Percentiles rank a stretch among this genome's conserved stretches.
phyloP scores from a whole-genome alignment of 73 alveolate genomes.

The Urostyla sp. region DNA sequence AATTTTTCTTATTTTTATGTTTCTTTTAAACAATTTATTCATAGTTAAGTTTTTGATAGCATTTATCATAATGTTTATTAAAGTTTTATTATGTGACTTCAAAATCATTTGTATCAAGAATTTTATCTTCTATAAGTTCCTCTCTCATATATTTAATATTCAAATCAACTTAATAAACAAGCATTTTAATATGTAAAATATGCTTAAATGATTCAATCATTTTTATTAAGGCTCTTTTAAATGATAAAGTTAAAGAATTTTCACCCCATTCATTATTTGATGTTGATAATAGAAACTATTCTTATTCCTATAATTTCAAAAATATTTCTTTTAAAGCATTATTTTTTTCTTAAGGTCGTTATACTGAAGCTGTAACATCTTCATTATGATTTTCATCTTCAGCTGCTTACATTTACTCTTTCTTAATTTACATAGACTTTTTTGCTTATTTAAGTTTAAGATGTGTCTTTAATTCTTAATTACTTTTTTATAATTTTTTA shows the following conservation, averaged over 20 bases:
- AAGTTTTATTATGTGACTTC: slow-evolving; percentile 20
- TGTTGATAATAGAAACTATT: slow-evolving; percentile 18
- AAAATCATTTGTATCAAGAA: background rate
- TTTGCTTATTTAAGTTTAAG: background rate
- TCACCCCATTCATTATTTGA: slow-evolving; percentile 10
- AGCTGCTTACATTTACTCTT: background rate
- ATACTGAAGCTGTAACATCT: too few species aligned
- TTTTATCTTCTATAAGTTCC: background rate
- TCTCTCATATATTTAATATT: background rate
- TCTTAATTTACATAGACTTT: background rate
- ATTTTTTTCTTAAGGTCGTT: too few species aligned
- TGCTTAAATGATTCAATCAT: slow-evolving; percentile 30
- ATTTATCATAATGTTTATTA: slow-evolving; percentile 41
- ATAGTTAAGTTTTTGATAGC: slow-evolving; percentile 20
- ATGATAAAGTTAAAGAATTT: background rate
- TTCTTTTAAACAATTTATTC: background rate
- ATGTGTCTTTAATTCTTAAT: background rate
- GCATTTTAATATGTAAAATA: slow-evolving; percentile 11
- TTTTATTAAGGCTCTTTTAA: slow-evolving; percentile 14
- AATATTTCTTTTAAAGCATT: slow-evolving; percentile 18
- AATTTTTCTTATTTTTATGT: slow-evolving; percentile 1
- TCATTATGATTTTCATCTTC: background rate
- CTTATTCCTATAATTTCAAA: slow-evolving; percentile 14
- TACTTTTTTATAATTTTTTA: slow-evolving; percentile 12
- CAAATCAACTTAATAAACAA: slow-evolving; percentile 8